These are phyloP conservation scores for Moringa oleifera DNA, from an alignment of 345 rosid genomes.

Conservation along the genomic window DNA sequence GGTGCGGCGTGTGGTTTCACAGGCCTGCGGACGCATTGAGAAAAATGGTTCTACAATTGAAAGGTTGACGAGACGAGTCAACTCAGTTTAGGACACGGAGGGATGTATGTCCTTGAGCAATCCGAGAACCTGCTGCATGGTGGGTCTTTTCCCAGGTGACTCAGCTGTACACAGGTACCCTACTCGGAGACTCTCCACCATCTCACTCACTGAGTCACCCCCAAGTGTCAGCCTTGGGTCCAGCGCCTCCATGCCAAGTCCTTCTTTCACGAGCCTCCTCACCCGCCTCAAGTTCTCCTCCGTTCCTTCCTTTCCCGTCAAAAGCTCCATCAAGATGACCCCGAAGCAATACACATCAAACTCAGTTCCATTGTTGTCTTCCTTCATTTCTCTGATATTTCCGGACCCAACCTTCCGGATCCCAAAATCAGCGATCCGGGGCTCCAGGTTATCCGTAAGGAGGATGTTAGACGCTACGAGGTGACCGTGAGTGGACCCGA, in stretches of 20 bases:
- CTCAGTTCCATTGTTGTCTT: slow-evolving; percentile 19
- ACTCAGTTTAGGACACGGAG: neutral
- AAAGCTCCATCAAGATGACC: slow-evolving; percentile 57
- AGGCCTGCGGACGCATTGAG: no score
- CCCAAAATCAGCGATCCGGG: slow-evolving; percentile 76
- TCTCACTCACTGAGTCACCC: slow-evolving; percentile 53
- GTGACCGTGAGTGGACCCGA: slow-evolving; percentile 76
- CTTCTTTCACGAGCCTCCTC: slow-evolving; percentile 63
- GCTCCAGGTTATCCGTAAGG: slow-evolving; percentile 64
- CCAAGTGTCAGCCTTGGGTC: slow-evolving; percentile 52
- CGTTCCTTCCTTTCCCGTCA: slow-evolving; percentile 60
- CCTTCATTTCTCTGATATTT: slow-evolving; percentile 8
- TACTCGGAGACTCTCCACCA: slow-evolving; percentile 79
- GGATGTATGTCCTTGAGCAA: slow-evolving; percentile 73
- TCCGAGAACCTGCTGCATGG: slow-evolving; percentile 90
- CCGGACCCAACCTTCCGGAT: no score
- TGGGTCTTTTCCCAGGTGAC: slow-evolving; percentile 65
- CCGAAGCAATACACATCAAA: slow-evolving; percentile 73
- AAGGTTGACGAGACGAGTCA: neutral
- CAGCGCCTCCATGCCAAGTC: slow-evolving; percentile 52
- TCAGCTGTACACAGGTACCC: slow-evolving; percentile 88
- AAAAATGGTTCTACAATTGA: no score
- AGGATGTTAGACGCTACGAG: slow-evolving; percentile 75
- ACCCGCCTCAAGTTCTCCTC: slow-evolving; percentile 49
- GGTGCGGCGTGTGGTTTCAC: no score